These are phyloP conservation scores for Xylariaceae sp. DNA, from an alignment of 2,329 filamentous ascomycete genomes.

Conservation along the genomic window DNA sequence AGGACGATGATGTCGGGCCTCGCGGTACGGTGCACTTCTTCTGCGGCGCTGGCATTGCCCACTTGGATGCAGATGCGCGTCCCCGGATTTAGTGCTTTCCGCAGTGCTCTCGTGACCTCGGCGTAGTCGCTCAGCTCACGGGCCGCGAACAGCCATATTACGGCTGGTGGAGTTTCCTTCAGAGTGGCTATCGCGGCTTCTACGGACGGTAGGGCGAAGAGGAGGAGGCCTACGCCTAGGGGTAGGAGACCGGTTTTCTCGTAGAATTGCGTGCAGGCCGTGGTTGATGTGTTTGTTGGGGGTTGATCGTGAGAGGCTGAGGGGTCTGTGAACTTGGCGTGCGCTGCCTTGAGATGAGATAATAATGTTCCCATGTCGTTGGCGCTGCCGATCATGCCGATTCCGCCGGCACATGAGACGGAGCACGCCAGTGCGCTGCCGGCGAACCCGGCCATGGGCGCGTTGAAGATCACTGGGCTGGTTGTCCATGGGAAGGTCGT, in stretches of 20 bases:
- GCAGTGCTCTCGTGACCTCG: slow-evolving; percentile 25
- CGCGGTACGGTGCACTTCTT: slow-evolving; percentile 34
- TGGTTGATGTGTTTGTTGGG: neutral
- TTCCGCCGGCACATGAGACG: neutral
- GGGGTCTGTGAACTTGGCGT: neutral
- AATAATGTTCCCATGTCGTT: neutral
- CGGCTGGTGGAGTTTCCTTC: slow-evolving; percentile 22
- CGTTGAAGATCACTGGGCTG: neutral
- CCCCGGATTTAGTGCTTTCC: slow-evolving; percentile 31
- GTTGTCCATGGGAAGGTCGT: neutral
- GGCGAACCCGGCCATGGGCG: neutral
- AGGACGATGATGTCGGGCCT: slow-evolving; percentile 48
- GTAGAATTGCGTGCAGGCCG: neutral
- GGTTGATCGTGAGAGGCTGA: neutral
- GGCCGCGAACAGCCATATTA: slow-evolving; percentile 15
- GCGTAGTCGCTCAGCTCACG: neutral
- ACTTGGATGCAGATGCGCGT: slow-evolving; percentile 53
- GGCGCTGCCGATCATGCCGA: neutral
- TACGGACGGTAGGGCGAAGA: neutral
- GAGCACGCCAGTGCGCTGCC: neutral
- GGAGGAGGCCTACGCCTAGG: neutral
- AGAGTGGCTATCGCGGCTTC: slow-evolving; percentile 19
- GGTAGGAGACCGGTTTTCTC: neutral
- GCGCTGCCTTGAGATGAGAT: neutral
- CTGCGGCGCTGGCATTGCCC: slow-evolving; percentile 44